Evolutionary conservation across 2,329 filamentous ascomycete species (phyloP), one percentile per base, ranked within the genome.

Genomic region (Hypomyces rosellus): DNA sequence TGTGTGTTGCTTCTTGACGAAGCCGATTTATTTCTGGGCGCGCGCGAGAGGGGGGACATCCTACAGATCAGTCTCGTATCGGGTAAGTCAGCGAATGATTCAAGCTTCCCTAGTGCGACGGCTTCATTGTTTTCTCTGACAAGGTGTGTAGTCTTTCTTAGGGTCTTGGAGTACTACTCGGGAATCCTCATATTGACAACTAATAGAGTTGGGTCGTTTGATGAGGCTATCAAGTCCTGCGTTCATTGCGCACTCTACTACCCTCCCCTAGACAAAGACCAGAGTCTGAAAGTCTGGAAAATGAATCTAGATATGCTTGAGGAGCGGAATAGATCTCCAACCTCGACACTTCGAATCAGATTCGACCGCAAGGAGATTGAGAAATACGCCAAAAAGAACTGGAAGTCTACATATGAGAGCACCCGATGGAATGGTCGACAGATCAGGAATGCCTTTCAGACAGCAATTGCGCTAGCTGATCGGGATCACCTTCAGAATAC

Each of bases 111-210:
- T n/a, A n/a, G n/a, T n/a, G n/a, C n/a, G n/a, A n/a, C n/a, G 22
- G 22, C 7, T 25, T 25, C 7, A 7, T 25, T n/a, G n/a, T n/a
- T n/a, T n/a, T n/a, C n/a, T n/a, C 22, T 25, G 7, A 25, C 22
- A 4, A 4, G 22, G 4, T 18, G 1, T 18, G 22, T 15, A 66
- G 69, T 73, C 3, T 73, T 74, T 45, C 62, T 74, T 4, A 62
- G 69, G 0, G 60, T 67, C 0, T 57, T 74, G 1, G 70, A 73
- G 49, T 73, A 72, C 55, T 73, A 70, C 48, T 53, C 58, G 2
- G 71, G 71, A 1, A 69, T 74, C 45, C 56, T 74, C 0, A 71
- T 70, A 55, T 61, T 76, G 6, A 76, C 73, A 0, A 75, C 72
- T 7, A 76, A 75, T 57, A 66, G 71, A 2, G 67, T 74, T 1